Evolutionary conservation across 352 stramenopile genomes (phyloP), one percentile per base, ranked within the genome.

Genomic region (Peronospora destructor): DNA sequence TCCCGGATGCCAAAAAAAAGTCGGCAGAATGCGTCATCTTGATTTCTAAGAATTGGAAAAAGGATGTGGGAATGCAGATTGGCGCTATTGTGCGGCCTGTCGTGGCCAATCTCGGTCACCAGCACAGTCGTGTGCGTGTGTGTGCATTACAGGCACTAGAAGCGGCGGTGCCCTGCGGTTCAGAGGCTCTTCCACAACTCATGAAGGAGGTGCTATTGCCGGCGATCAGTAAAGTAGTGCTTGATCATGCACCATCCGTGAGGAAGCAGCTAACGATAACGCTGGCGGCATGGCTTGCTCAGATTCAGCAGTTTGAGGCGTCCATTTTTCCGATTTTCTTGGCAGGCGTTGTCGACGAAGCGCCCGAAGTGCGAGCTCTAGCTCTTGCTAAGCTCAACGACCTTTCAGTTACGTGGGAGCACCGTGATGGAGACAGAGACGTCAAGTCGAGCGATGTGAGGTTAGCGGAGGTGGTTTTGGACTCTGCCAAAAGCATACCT

Each of bases 1-100:
- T 91, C 40, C 80, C 83, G 10, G 83, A 94, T 32, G 78, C 71
- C 41, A 94, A 91, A 61, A 87, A 89, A 46, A 67, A 82, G 47
- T 74, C 71, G 0, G 65, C 72, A 12, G 80, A 89, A 38, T 82
- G 68, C 33, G 64, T 76, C 30, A 75, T 87, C 26, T 59, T 76
- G 14, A 60, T 91, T 8, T 76, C 73, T 0, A 62, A 46, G 6
- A 60, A 44, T 2, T 89, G 78, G 83, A 66, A 61, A 38, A 53
- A 50, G 13, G 69, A 85, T 11, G 62, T 91, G 1, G 69, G 75
- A 30, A 63, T 88, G 46, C 83, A 91, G 26, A 66, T 89, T 6
- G 76, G 71, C 1, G 68, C 76, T 36, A 73, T 94, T 40, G 71
- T 84, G 6, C 74, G 73, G 11, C 76, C 83, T 0, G 63, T 88